Evolutionary conservation across 1,139 yeast species (phyloP).

Genomic region (Hyphopichia fennica): DNA sequence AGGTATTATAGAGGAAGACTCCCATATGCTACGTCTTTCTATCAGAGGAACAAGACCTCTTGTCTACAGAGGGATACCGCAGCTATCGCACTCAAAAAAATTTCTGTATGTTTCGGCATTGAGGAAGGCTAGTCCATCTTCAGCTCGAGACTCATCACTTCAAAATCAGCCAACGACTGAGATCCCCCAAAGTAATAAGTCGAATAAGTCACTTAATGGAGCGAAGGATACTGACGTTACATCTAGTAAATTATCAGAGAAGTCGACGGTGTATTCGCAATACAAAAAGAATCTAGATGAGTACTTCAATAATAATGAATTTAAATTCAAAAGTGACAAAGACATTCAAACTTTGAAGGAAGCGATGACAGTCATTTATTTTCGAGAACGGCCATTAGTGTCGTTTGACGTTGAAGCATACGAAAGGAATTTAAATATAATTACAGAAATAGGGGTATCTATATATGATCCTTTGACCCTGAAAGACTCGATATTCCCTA

Average conservation of each 20-base stretch:
- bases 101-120: too few species aligned
- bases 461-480: constrained; percentile 60
- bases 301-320: constrained; percentile 19
- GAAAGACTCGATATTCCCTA: constrained; percentile 41
- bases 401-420: constrained; percentile 70
- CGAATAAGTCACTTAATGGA: too few species aligned
- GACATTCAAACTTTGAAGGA: constrained; percentile 18
- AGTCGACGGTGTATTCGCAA: too few species aligned
- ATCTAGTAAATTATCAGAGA: background rate
- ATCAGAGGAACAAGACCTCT: too few species aligned
- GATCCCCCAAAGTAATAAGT: too few species aligned
- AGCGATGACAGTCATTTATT: constrained; percentile 28
- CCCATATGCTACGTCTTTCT: too few species aligned
- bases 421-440: constrained; percentile 45
- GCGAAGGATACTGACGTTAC: background rate
- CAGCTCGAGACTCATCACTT: too few species aligned
- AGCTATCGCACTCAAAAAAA: too few species aligned
- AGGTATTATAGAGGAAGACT: too few species aligned
- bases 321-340: constrained; percentile 16
- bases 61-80: too few species aligned
- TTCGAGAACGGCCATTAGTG: constrained; percentile 41
- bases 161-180: too few species aligned
- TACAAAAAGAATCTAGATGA: constrained; percentile 5
- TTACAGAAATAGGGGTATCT: constrained; percentile 73
- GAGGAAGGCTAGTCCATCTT: too few species aligned